A percentile compares a stretch with the other conserved stretches of the same genome.
Evolutionary conservation across 257 asterid genomes (phyloP).

Genomic region (Mentha longifolia): DNA sequence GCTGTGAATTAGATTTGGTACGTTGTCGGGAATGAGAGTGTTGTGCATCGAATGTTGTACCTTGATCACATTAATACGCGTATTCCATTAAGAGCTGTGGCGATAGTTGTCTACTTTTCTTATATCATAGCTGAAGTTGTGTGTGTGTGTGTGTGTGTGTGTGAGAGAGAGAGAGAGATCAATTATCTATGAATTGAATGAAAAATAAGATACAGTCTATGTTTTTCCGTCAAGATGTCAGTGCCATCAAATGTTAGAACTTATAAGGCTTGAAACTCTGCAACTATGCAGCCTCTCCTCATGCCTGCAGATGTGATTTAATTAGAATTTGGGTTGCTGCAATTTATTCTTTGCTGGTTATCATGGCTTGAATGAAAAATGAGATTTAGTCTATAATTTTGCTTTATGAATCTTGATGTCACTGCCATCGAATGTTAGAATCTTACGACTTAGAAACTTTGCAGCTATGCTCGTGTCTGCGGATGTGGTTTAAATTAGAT

Average conservation of each 20-base stretch:
- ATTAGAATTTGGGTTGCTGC: conserved; percentile 6
- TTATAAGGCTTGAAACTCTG: background rate
- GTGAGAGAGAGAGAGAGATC: background rate
- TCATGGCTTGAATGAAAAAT: no score
- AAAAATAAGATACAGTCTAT: no score
- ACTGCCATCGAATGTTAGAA: no score
- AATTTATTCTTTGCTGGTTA: background rate
- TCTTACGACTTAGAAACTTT: background rate
- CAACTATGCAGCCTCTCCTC: background rate
- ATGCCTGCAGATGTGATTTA: background rate
- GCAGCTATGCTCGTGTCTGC: background rate
- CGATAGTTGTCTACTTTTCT: background rate
- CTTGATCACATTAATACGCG: conserved; percentile 8
- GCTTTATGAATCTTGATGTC: no score
- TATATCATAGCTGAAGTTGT: conserved; percentile 6
- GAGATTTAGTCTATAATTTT: no score
- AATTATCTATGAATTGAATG: background rate
- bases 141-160: conserved; percentile 4
- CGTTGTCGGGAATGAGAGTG: conserved; percentile 14
- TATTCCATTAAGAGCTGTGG: conserved; percentile 8
- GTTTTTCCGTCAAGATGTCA: no score
- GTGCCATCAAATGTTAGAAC: no score
- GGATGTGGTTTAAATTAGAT: background rate
- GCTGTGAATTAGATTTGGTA: conserved; percentile 2
- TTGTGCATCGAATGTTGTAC: conserved; percentile 16